phyloP scores from a whole-genome alignment of 176 grass and related monocot genomes.

The Aegilops tauschii region DNA sequence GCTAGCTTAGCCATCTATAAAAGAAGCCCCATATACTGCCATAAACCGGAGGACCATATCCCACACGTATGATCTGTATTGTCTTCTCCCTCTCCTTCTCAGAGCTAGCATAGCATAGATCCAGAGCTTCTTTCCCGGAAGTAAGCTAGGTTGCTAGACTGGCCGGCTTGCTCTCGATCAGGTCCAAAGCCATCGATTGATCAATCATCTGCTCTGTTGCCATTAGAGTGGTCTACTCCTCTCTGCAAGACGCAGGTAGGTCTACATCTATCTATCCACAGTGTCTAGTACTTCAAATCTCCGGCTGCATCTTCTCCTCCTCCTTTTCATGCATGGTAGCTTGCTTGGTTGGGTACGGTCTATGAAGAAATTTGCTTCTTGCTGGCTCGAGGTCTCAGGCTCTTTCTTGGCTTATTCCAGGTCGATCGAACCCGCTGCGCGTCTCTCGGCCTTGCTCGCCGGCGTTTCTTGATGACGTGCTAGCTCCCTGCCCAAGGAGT shows the following conservation, averaged over 20 bases:
- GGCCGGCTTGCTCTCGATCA: background rate
- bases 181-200: constrained; percentile 16
- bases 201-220: constrained; percentile 26
- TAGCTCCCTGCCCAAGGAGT: background rate
- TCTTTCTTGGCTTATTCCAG: background rate
- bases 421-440: background rate
- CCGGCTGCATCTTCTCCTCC: background rate
- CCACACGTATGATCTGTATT: constrained; percentile 34
- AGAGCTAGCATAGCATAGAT: constrained; percentile 6
- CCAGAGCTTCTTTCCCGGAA: constrained; percentile 31
- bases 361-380: constrained; percentile 1
- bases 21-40: constrained; percentile 43
- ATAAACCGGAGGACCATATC: constrained; percentile 49
- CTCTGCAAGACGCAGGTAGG: constrained; percentile 3
- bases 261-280: background rate
- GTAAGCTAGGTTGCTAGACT: background rate
- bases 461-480: background rate
- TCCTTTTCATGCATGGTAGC: background rate
- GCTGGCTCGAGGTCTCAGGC: background rate
- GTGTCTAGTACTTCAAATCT: background rate
- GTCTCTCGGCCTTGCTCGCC: background rate
- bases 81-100: constrained; percentile 17
- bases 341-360: background rate
- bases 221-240: background rate
- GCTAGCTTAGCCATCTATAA: constrained; percentile 40